Conservation (phyloP, 768 basidiomycete genomes). For the Krasilnikovozyma curviuscula region DNA sequence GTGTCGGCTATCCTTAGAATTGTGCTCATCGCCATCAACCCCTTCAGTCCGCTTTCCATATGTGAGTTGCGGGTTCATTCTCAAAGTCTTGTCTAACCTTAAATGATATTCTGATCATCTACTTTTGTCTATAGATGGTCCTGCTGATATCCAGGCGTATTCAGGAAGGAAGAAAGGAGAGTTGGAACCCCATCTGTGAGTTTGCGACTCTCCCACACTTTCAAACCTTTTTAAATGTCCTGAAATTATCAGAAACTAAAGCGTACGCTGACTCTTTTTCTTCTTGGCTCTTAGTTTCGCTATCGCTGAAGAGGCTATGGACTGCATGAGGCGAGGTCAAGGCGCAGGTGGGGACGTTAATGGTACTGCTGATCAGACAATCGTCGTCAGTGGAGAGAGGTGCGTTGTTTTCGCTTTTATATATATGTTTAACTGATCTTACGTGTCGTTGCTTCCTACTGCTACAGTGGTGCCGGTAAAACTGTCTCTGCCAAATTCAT, state of each 20-base stretch:
- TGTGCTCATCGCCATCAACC: slow-evolving; percentile 72
- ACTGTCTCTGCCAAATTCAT: slow-evolving; percentile 99
- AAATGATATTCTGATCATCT: not conserved
- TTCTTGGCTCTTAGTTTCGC: slow-evolving; percentile 36
- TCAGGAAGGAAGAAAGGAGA: slow-evolving; percentile 80
- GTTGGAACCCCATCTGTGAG: slow-evolving; percentile 76
- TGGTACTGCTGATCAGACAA: slow-evolving; percentile 74
- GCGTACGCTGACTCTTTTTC: not conserved
- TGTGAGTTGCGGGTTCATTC: slow-evolving; percentile 28
- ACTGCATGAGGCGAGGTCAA: slow-evolving; percentile 61
- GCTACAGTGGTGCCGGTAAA: slow-evolving; percentile 81
- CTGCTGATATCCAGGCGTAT: slow-evolving; percentile 93
- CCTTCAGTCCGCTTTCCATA: slow-evolving; percentile 89
- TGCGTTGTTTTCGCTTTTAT: slow-evolving; percentile 28
- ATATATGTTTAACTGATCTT: too few relatives aligned
- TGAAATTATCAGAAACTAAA: not conserved
- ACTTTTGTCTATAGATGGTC: slow-evolving; percentile 37
- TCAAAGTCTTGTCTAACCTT: not conserved
- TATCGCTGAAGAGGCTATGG: slow-evolving; percentile 97
- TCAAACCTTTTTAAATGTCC: too few relatives aligned
- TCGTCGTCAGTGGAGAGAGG: slow-evolving; percentile 97
- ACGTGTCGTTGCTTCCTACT: too few relatives aligned
- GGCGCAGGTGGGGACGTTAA: slow-evolving; percentile 30
- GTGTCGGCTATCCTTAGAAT: not conserved
- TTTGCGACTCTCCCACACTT: not conserved